phyloP scores from a whole-genome alignment of 176 grass and related monocot genomes.

The Cenchrus americanus region DNA sequence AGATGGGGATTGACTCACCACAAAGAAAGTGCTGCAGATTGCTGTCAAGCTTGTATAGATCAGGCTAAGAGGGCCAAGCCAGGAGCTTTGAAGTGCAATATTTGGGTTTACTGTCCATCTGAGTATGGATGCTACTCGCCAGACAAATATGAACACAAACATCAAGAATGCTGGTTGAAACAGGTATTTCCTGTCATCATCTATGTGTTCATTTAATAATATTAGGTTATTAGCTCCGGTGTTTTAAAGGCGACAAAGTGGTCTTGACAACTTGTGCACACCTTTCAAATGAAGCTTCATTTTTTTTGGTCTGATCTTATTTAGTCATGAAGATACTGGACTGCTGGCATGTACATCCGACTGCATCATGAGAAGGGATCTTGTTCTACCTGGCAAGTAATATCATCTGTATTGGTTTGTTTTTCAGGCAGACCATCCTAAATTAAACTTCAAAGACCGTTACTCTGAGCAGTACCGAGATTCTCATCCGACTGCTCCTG shows the following conservation, averaged over 20 bases:
- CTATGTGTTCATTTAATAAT: constrained; percentile 5
- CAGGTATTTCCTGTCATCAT: constrained; percentile 54
- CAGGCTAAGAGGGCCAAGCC: constrained; percentile 82
- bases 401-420: background rate
- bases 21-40: constrained; percentile 90
- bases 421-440: constrained; percentile 62
- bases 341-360: background rate
- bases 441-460: constrained; percentile 68
- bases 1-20: constrained; percentile 97
- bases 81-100: constrained; percentile 89
- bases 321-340: background rate
- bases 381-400: background rate
- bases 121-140: constrained; percentile 93
- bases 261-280: too few species aligned
- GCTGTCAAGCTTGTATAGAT: constrained; percentile 92
- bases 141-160: constrained; percentile 97
- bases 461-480: constrained; percentile 80
- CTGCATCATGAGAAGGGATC: background rate
- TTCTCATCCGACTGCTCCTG: constrained; percentile 66
- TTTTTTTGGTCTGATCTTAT: background rate
- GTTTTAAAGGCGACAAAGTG: too few species aligned
- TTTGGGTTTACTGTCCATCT: constrained; percentile 99
- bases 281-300: background rate
- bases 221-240: too few species aligned
- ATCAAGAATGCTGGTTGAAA: constrained; percentile 99